Base-by-base conservation (phyloP, 1,284 basidiomycete genomes). In the Laetiporus sulphureus region DNA sequence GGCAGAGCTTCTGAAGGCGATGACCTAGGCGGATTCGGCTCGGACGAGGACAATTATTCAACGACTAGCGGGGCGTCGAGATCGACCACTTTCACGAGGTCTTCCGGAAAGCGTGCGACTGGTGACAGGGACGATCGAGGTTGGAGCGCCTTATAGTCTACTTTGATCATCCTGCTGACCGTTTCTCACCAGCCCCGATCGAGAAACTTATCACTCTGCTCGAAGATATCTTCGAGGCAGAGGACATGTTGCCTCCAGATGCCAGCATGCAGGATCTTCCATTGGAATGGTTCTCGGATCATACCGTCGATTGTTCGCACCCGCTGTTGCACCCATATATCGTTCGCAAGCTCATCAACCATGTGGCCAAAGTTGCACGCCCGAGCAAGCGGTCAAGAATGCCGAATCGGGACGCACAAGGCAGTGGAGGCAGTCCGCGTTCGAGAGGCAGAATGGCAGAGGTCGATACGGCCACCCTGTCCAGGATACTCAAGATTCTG, bases 201-300 rank as follows among this genome's bases (percentile, higher is more conserved):
- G 80, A 90, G 55, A 92, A 87, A 57, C 69, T 95, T 4, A 70
- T 68, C 2, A 70, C 71, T 5, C 59, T 84, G 15, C 67, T 94
- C 1, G 90, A 94, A 47, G 90, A 94, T 43, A 76, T 95, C 16
- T 88, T 94, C 50, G 90, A 94, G 57, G 88, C 91, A 0, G 87
- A 94, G 56, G 92, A 95, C 56, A 62, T 75, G 0, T 68, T 95
- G 16, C 75, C 85, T 2, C 71, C 82, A 1, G 81, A 87, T 45
- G 66, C 76, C 1, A 72, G 77, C 30, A 49, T 68, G 4, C 57
- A 63, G 11, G 76, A 80, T 42, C 63, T 91, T 7, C 72, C 79
- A 8, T 53, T 65, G 18, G 75, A 79, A 3, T 87, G 75, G 59
- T 92, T 93, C 55, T 81, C 81, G 1, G 55, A 66, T 2, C 62